Evolutionary conservation across 2,329 filamentous ascomycete genomes (phyloP), one percentile per base, ranked within the genome.

Genomic region (Xylaria sp.): DNA sequence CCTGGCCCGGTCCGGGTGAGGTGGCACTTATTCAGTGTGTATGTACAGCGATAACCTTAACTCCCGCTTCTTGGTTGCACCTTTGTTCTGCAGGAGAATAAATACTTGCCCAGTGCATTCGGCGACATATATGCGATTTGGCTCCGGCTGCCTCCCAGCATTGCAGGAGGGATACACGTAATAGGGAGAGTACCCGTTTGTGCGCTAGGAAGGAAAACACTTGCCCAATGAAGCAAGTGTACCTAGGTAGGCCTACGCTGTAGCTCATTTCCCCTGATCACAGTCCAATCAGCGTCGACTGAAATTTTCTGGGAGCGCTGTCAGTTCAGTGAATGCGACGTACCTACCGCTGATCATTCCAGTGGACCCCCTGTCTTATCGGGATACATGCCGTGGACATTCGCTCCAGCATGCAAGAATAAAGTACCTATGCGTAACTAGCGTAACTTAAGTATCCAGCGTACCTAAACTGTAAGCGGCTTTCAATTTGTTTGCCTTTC

Each of bases 201-300:
- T 31, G 31, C 13, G 20, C 13, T 34, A 25, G n/a, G 51, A 10
- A 54, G n/a, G 8, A 54, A 44, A 63, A 13, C 9, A 63, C 39
- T 66, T 69, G 25, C 67, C 59, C 20, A 23, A 67, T 34, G 39
- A 48, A 58, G 64, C 51, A 67, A 69, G 59, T 63, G 50, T 18
- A 18, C 25, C 28, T 28, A 28, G 28, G 28, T 28, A 28, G 28
- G 18, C 28, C 39, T 20, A n/a, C n/a, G n/a, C n/a, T n/a, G n/a
- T n/a, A 34, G 28, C 15, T 31, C 13, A 2, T 9, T 12, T 18
- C 25, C 48, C 25, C 34, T 12, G n/a, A 15, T n/a, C 2, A 56
- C 28, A 4, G 18, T 13, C 66, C 66, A 71, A 71, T 71, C 66
- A 69, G 51, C 57, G 31, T 34, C 20, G 6, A 50, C 51, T 46